Evolutionary conservation across 2,329 filamentous ascomycete genomes (phyloP), one percentile per base, ranked within the genome.

Genomic region (Aquanectria penicillioides): DNA sequence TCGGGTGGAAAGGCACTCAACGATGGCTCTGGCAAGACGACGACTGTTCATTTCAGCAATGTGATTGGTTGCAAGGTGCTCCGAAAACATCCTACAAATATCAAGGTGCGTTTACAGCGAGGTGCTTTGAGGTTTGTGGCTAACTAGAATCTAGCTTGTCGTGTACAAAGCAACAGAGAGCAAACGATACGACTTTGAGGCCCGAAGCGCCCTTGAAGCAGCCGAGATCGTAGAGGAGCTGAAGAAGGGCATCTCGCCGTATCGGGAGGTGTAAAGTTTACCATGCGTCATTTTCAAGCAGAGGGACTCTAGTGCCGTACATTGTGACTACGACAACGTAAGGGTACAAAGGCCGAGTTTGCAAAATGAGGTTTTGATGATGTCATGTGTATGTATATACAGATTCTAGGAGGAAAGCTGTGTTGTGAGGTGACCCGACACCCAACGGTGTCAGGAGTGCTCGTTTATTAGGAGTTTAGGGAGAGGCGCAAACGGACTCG

Each of bases 151-250:
- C 48, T 62, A 89, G 86, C 78, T 89, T 20, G 81, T 93, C 50
- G 89, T 94, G 18, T 94, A 90, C 74, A 89, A 88, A 72, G 87
- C 89, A 44, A 86, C 87, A 2, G 91, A 94, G 77, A 89, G 84
- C 61, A 94, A 94, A 77, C 78, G 91, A 59, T 95, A 95, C 75
- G 92, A 95, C 65, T 95, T 95, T 73, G 92, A 94, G 75, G 88
- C 91, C n/a, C 86, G 84, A 64, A 89, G 81, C 64, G 80, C 83
- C 10, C 86, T 88, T 25, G 91, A 94, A 75, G 91, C 92, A 37
- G 81, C 85, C n/a, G 90, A 92, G 71, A 92, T 95, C 72, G 91
- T 94, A 23, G 82, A 80, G 56, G 91, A 93, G 77, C 86, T 95
- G 61, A 91, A 91, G 76, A 92, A 87, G 75, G 90, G 90, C 25